phyloP scores from a whole-genome alignment of 1,284 basidiomycete genomes.

The Sparassis latifolia region DNA sequence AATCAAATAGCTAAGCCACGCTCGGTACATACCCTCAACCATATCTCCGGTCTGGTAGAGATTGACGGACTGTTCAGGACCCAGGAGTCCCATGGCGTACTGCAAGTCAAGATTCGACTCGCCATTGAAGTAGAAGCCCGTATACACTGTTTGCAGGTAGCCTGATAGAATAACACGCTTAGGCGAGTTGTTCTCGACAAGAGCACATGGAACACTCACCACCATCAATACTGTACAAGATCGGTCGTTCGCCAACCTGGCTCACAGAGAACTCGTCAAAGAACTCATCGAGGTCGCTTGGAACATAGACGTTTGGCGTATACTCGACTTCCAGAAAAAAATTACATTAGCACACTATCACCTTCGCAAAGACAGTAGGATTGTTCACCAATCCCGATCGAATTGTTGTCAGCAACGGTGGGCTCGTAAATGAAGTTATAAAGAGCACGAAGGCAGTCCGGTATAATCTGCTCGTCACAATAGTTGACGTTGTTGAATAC shows the following conservation, averaged over 20 bases:
- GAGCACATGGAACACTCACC: constrained; percentile 19
- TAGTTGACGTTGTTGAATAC: neutral
- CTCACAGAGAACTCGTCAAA: constrained; percentile 29
- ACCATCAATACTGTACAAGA: constrained; percentile 33
- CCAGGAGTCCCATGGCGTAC: constrained; percentile 31
- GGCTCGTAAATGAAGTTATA: constrained; percentile 44
- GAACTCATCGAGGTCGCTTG: constrained; percentile 37
- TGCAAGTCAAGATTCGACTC: constrained; percentile 41
- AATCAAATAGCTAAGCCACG: neutral
- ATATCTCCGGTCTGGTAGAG: constrained; percentile 25
- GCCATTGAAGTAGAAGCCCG: constrained; percentile 35
- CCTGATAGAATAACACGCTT: neutral
- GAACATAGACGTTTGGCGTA: constrained; percentile 38
- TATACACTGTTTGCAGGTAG: constrained; percentile 11
- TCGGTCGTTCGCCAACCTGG: constrained; percentile 31
- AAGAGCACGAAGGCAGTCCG: constrained; percentile 41
- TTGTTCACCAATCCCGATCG: constrained; percentile 38
- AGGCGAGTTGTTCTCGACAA: neutral
- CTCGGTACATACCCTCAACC: neutral
- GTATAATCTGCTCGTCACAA: constrained; percentile 40
- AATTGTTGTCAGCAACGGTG: constrained; percentile 32
- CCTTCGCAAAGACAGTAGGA: neutral
- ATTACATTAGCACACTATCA: neutral
- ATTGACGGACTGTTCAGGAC: constrained; percentile 28
- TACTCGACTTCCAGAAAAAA: constrained; percentile 32